A percentile compares a stretch with the other conserved stretches of the same genome.
phyloP scores from a whole-genome alignment of 768 basidiomycete species.

The Lentinula detonsa region DNA sequence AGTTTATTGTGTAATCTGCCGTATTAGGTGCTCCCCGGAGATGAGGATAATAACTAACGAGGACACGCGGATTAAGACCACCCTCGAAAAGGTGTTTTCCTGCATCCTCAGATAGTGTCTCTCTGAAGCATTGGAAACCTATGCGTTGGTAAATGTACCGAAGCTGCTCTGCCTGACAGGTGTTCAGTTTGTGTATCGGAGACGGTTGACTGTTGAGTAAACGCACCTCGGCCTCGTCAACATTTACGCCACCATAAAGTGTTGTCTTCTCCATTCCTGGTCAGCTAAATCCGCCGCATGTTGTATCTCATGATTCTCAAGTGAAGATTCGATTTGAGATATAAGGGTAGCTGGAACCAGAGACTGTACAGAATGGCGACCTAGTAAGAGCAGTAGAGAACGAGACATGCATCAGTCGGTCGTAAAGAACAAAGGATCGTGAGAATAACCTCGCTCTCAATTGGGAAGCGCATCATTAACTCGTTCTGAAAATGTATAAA shows the following conservation, averaged over 20 bases:
- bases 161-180: no score
- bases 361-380: constrained; percentile 52
- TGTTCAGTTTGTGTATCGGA: no score
- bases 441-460: neutral
- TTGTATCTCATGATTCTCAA: constrained; percentile 57
- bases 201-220: constrained; percentile 8
- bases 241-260: constrained; percentile 43
- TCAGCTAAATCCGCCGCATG: constrained; percentile 64
- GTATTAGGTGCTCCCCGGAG: no score
- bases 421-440: neutral
- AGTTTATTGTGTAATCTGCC: no score
- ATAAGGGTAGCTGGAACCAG: constrained; percentile 68
- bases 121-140: no score
- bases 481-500: no score
- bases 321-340: constrained; percentile 64
- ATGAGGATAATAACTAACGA: no score
- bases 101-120: no score
- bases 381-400: constrained; percentile 63
- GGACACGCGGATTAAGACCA: no score
- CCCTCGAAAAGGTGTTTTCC: no score
- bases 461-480: no score
- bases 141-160: no score
- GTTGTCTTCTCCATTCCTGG: constrained; percentile 45
- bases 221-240: constrained; percentile 52
- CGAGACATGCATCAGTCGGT: constrained; percentile 25